These are phyloP conservation scores for Apiospora pterosperma DNA, from an alignment of 2,329 filamentous ascomycete species.

Conservation along the genomic window DNA sequence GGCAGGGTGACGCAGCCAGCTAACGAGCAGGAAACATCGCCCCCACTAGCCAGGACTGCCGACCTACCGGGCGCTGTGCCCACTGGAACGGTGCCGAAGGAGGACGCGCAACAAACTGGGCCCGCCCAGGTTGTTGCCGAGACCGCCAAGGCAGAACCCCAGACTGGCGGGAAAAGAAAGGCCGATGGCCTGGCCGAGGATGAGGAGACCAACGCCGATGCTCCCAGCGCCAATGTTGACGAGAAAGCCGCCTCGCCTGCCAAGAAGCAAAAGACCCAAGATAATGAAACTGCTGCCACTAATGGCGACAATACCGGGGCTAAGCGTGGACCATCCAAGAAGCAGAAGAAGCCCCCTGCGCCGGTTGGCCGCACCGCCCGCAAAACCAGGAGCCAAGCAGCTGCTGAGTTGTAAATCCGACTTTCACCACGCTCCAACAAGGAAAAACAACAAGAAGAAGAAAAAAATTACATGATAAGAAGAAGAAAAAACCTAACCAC, in stretches of 20 bases:
- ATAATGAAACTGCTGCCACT: conserved; percentile 26
- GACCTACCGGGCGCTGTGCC: background rate
- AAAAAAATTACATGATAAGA: background rate
- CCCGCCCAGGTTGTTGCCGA: conserved; percentile 3
- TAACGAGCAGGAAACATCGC: background rate
- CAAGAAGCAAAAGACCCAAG: conserved; percentile 15
- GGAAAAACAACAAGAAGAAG: background rate
- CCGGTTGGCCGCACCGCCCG: conserved; percentile 31
- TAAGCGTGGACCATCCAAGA: conserved; percentile 32
- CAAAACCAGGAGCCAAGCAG: conserved; percentile 36
- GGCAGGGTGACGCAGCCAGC: conserved; percentile 7
- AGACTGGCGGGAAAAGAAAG: conserved; percentile 24
- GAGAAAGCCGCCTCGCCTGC: background rate
- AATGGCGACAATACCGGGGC: conserved; percentile 21
- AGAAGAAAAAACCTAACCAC: background rate
- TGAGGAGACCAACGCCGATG: conserved; percentile 11
- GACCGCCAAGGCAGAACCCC: conserved; percentile 14
- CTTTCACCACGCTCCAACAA: background rate
- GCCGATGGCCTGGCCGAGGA: conserved; percentile 13
- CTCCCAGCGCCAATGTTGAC: conserved; percentile 9
- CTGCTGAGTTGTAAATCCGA: background rate
- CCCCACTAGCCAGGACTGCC: background rate
- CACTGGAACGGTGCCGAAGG: background rate
- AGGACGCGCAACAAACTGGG: background rate
- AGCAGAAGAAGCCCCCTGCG: conserved; percentile 27